phyloP scores from a whole-genome alignment of 164 flowering plant genomes.

The grape (Vitis vinifera) region DNA sequence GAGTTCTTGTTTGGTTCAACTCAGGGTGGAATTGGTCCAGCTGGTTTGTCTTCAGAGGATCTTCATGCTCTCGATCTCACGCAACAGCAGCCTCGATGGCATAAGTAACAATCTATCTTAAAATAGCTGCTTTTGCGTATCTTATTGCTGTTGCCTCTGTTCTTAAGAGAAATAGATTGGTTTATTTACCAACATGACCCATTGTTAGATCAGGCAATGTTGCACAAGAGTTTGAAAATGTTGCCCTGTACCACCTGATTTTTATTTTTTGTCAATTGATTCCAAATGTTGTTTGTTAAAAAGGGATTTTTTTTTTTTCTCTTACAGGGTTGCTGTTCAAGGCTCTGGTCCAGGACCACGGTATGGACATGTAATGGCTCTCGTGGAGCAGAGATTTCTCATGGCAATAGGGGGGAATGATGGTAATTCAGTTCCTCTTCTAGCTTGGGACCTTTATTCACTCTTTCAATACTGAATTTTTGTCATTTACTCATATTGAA shows the following conservation, averaged over 20 bases:
- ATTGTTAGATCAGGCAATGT: no score
- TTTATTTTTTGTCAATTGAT: not conserved
- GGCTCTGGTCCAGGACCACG: conserved; percentile 99
- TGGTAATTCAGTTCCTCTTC: conserved; percentile 44
- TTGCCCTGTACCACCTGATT: not conserved
- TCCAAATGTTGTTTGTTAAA: conserved; percentile 2
- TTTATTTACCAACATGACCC: no score
- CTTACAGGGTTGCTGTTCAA: conserved; percentile 71
- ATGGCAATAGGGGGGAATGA: conserved; percentile 99
- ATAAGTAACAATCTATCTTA: conserved; percentile 49
- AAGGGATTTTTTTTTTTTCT: conserved; percentile 3
- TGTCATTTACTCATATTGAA: no score
- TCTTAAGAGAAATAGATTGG: no score
- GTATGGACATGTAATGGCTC: conserved; percentile 99
- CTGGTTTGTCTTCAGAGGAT: conserved; percentile 98
- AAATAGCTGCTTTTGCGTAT: no score
- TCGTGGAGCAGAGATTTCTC: conserved; percentile 97
- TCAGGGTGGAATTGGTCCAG: conserved; percentile 99
- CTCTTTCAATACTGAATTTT: not conserved
- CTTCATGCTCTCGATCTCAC: conserved; percentile 99
- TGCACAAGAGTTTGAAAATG: not conserved
- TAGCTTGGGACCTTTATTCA: not conserved
- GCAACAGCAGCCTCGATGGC: conserved; percentile 97
- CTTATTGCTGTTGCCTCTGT: no score
- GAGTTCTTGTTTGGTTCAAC: conserved; percentile 6